Percentiles rank a stretch among this genome's conserved stretches.
Evolutionary conservation across 176 grass and related monocot species (phyloP).

Genomic region (Poa annua): DNA sequence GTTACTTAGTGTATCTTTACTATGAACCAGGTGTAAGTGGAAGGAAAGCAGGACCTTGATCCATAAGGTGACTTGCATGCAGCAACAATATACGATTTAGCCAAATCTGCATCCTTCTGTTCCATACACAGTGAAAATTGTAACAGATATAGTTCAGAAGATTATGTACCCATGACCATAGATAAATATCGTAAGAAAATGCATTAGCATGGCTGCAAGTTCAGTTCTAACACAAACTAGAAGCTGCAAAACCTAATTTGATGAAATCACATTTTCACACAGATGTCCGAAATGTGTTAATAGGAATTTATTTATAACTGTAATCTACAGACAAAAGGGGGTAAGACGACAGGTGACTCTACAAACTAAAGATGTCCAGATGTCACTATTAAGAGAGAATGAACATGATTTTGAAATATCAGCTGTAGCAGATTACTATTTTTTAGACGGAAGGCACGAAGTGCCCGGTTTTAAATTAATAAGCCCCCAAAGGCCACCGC

Average conservation of each 20-base stretch:
- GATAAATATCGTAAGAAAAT: not conserved
- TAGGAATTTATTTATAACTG: not conserved
- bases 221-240: not conserved
- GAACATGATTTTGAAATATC: not conserved
- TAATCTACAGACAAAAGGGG: not conserved
- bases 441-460: too few relatives aligned
- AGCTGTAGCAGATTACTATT: not conserved
- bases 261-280: not conserved
- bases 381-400: not conserved
- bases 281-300: not conserved
- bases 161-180: not conserved
- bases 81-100: constrained; percentile 70
- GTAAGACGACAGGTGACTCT: not conserved
- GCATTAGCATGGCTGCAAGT: not conserved
- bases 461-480: too few relatives aligned
- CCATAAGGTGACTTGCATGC: constrained; percentile 85
- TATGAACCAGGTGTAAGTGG: not conserved
- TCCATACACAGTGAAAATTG: constrained; percentile 7
- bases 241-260: constrained; percentile 11
- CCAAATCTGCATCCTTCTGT: constrained; percentile 59
- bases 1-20: not conserved
- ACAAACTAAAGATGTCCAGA: not conserved
- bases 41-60: constrained; percentile 60
- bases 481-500: too few relatives aligned
- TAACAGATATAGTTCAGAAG: not conserved